Conservation (phyloP, 2,329 filamentous ascomycete species). For the Fusarium chuoi region DNA sequence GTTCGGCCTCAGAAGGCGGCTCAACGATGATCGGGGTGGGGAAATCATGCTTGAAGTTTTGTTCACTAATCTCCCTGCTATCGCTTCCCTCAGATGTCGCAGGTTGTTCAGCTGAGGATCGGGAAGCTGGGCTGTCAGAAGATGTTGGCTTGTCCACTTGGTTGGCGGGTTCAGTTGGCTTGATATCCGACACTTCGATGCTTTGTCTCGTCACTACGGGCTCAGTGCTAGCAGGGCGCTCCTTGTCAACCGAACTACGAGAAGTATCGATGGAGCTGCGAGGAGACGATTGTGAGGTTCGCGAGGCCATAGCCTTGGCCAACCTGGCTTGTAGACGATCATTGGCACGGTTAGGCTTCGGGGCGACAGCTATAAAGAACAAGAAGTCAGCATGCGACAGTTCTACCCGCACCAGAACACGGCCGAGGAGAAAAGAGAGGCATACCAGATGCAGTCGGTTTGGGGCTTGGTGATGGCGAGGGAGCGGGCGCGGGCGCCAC, state of each 20-base stretch:
- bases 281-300: constrained; percentile 56
- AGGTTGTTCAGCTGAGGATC: background rate
- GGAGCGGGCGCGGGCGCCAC: constrained; percentile 17
- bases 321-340: constrained; percentile 90
- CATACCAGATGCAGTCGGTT: constrained; percentile 15
- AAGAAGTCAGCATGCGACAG: constrained; percentile 6
- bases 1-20: background rate
- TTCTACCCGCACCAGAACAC: background rate
- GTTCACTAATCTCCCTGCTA: background rate
- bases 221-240: constrained; percentile 32
- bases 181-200: constrained; percentile 16
- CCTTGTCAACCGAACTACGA: constrained; percentile 45
- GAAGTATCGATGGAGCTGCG: constrained; percentile 53
- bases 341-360: constrained; percentile 75
- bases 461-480: constrained; percentile 48
- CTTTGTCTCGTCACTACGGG: constrained; percentile 21
- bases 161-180: constrained; percentile 15
- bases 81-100: background rate
- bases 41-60: background rate
- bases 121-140: background rate
- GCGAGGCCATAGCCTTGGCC: constrained; percentile 85
- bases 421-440: background rate
- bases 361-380: constrained; percentile 57
- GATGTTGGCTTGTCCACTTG: constrained; percentile 4
- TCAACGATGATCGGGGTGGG: constrained; percentile 17